A percentile compares a stretch with the other conserved stretches of the same genome.
phyloP scores from a whole-genome alignment of 345 rosid species.

The Jatropha curcas region DNA sequence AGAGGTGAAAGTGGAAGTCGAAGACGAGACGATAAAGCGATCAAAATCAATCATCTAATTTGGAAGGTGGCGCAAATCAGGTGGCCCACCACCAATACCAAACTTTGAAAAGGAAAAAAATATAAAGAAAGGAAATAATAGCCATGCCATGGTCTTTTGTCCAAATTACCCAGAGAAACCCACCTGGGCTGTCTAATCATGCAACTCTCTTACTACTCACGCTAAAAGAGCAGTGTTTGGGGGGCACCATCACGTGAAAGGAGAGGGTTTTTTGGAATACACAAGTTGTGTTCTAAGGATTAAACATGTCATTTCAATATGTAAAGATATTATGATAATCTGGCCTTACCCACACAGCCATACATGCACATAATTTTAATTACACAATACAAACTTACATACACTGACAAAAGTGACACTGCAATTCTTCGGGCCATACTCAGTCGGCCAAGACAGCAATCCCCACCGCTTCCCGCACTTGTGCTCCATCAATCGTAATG shows the following conservation, averaged over 20 bases:
- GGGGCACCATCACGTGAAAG: conserved; percentile 29
- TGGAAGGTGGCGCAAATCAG: conserved; percentile 15
- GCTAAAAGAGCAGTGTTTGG: not conserved
- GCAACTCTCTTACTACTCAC: conserved; percentile 2
- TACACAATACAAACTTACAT: not conserved
- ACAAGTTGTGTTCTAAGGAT: not conserved
- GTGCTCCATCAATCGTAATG: too few relatives aligned
- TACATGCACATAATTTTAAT: not conserved
- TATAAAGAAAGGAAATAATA: not conserved
- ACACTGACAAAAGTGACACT: conserved; percentile 14
- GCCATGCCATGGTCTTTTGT: not conserved
- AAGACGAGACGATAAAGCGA: not conserved
- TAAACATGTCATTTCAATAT: conserved; percentile 3
- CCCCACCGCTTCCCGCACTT: not conserved
- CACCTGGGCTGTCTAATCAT: conserved; percentile 18
- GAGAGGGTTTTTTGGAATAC: not conserved
- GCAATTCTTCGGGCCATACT: not conserved
- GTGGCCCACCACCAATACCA: conserved; percentile 6
- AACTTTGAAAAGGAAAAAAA: not conserved
- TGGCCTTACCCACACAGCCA: not conserved
- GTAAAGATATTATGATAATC: not conserved
- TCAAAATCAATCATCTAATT: not conserved
- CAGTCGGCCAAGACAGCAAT: not conserved
- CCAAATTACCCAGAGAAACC: not conserved
- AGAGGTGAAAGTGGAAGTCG: not conserved